Base-by-base conservation (phyloP, 2,329 filamentous ascomycete species). In the Chaetothyriales sp. region DNA sequence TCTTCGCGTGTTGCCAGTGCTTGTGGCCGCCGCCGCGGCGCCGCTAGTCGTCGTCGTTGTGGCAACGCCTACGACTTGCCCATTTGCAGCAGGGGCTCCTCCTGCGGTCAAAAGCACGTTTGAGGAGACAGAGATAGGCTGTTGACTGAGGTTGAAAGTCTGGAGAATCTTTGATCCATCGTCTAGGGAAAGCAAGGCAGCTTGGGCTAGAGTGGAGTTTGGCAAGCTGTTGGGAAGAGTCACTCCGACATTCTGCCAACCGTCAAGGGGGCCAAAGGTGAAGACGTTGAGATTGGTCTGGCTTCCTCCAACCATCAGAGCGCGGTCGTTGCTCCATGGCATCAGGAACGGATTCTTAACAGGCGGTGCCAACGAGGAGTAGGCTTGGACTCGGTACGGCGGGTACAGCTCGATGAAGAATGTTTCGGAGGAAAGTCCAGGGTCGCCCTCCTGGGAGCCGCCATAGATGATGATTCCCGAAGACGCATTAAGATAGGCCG, bases 161-260 rank as follows among this genome's bases (percentile, higher is more conserved):
- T 88, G 80, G 18, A 96, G 70, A 42, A 82, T 79, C 63, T 86
- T 89, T 66, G 84, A 89, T 25, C 77, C 80, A 64, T 95, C 86
- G 43, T 79, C 75, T 19, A 83, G 84, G 10, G 72, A 70, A n/a
- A 93, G 68, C 3, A 95, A 61, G 0, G 79, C 73, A 22, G 78
- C 79, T 61, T 82, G 78, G 46, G 81, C 72, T 1, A 74, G 69
- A 2, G 74, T 73, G 50, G 78, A 75, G 60, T 79, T 79, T 15
- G 75, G 66, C 18, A 88, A 66, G 1, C 80, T 78, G 12, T 73
- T 65, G 0, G 76, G 72, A 20, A 95, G 70, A 2, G 75, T 76
- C 2, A 79, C 76, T 5, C 80, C 78, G 6, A 86, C 78, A 58
- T 82, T 72, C 28, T 71, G 64, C 88, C 87, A 95, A 42, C 76